Base-by-base conservation (phyloP, 208 protist genomes). In the Balamuthia mandrillaris region DNA sequence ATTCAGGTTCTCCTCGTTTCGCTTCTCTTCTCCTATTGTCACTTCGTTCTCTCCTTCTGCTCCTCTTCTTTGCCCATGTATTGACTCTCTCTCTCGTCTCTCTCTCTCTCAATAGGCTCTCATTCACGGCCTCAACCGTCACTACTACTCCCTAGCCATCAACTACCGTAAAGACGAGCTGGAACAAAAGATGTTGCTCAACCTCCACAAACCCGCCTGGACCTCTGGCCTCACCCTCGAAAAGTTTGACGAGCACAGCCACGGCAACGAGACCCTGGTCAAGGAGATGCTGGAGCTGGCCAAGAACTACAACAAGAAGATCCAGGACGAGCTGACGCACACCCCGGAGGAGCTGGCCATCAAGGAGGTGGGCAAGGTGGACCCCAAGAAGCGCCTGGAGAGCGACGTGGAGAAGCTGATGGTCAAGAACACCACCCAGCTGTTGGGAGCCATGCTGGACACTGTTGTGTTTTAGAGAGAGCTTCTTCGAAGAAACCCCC, bases 141-240 rank as follows among this genome's bases (percentile, higher is more conserved):
- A 99, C 88, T 99, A 99, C 93, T 99, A 99, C 88, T 98, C 94
- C n/a, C 96, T 99, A 83, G 92, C 96, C 14, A 99, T 99, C 84
- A 96, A 95, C 16, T 99, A 99, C 90, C 93, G 98, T 35, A 99
- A 99, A 93, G 99, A 99, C 87, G 97, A 98, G 86, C 95, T 99
- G 52, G 99, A 99, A 88, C 91, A 99, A 87, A 94, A 98, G 87
- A 98, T 99, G 96, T 92, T 99, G 51, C 91, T 99, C 75, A 99
- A 99, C 85, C 94, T 99, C 56, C 96, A 99, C 92, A 99, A 99
- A 90, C 98, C 97, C 85, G 95, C 96, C 41, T 99, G 98, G 98
- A 97, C 97, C 61, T 96, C 98, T 86, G 98, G 98, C 41, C 94
- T 99, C 37, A 93, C 93, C 47, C 85, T 99, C 24, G 74, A 87